Conservation (phyloP, 2,329 filamentous ascomycete species). For the Dendryphion nanum region DNA sequence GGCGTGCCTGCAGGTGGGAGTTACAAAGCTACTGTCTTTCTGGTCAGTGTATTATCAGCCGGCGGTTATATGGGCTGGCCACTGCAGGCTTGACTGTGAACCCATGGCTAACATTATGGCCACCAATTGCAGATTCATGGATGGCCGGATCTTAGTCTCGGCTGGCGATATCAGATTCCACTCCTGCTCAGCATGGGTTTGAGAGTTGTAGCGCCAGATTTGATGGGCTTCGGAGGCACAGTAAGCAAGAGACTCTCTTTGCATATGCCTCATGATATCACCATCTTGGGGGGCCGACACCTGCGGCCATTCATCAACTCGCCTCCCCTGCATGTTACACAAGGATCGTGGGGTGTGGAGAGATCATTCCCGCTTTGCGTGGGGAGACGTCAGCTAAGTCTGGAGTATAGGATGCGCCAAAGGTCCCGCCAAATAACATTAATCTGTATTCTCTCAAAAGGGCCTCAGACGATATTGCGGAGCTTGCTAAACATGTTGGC, state of each 20-base stretch:
- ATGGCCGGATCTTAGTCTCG: constrained; percentile 78
- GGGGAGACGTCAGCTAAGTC: constrained; percentile 15
- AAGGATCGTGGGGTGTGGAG: constrained; percentile 6
- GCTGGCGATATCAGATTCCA: constrained; percentile 89
- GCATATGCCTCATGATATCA: constrained; percentile 12
- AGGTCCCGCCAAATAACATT: constrained; percentile 60
- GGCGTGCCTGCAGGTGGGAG: constrained; percentile 45
- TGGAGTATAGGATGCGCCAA: constrained; percentile 37
- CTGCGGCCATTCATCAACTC: no score
- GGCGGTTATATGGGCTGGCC: constrained; percentile 11
- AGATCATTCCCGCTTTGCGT: constrained; percentile 7
- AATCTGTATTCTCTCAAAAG: constrained; percentile 69
- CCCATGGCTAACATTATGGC: background rate
- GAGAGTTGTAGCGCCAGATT: constrained; percentile 79
- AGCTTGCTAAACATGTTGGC: constrained; percentile 61
- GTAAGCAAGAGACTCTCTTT: constrained; percentile 36
- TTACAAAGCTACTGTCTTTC: constrained; percentile 54
- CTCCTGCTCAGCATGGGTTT: constrained; percentile 68
- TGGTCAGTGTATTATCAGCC: constrained; percentile 41
- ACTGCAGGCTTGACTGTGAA: background rate
- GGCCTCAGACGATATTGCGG: constrained; percentile 71
- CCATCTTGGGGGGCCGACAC: background rate
- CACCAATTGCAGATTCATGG: constrained; percentile 60
- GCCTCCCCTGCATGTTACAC: constrained; percentile 3
- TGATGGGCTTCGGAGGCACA: constrained; percentile 82